Conservation (phyloP, 331 rosid species). For the Quercus phellos region DNA sequence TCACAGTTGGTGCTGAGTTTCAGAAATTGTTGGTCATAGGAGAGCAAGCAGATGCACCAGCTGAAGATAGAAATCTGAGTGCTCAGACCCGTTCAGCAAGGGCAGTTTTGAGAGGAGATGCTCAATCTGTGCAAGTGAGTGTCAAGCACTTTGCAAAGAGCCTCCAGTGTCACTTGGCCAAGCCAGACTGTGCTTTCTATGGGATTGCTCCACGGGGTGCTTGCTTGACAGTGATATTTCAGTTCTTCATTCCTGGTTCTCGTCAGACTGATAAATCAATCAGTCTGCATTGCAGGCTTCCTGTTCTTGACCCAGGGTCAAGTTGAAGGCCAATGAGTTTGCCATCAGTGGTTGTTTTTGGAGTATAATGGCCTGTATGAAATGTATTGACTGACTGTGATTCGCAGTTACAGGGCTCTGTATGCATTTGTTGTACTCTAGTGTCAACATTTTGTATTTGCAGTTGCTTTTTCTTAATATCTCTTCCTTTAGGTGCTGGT, state of each 20-base stretch:
- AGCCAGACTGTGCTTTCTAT: constrained; percentile 87
- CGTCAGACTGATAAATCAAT: constrained; percentile 75
- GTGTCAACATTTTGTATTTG: not conserved
- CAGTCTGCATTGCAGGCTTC: constrained; percentile 88
- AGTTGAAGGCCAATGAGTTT: constrained; percentile 26
- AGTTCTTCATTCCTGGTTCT: constrained; percentile 76
- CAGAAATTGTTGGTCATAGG: constrained; percentile 64
- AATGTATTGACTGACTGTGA: not conserved
- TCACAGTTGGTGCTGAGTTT: constrained; percentile 78
- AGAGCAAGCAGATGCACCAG: constrained; percentile 55
- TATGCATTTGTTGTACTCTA: not conserved
- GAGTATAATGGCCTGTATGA: not conserved
- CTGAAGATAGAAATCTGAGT: constrained; percentile 60
- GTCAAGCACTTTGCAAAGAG: constrained; percentile 82
- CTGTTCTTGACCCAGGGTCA: constrained; percentile 62
- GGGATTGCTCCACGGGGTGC: constrained; percentile 73
- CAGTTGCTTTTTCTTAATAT: not conserved
- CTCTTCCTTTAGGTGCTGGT: not conserved
- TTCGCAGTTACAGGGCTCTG: not conserved
- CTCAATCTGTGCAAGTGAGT: constrained; percentile 74
- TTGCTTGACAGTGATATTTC: constrained; percentile 75
- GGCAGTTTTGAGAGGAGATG: constrained; percentile 64
- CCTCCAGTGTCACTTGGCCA: constrained; percentile 72
- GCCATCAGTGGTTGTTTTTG: not conserved
- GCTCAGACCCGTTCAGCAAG: constrained; percentile 62